These are phyloP conservation scores for Glutinoglossum americanum DNA, from an alignment of 495 filamentous ascomycete genomes.

Conservation along the genomic window DNA sequence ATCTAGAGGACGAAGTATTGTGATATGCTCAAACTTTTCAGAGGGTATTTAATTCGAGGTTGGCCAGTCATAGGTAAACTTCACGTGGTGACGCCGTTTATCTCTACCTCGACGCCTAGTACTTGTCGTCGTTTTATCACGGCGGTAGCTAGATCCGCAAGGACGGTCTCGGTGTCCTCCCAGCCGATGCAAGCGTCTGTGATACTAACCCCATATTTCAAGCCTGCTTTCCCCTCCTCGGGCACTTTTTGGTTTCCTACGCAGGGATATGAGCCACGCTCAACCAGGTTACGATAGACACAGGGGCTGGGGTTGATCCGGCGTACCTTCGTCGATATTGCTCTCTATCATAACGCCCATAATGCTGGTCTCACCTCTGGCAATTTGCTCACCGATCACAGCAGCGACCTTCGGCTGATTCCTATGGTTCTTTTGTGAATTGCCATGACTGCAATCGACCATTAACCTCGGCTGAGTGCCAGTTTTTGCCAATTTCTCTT, in stretches of 20 bases:
- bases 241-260: slow-evolving; percentile 81
- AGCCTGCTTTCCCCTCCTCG: slow-evolving; percentile 61
- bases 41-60: too few species aligned
- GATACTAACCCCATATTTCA: slow-evolving; percentile 92
- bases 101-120: slow-evolving; percentile 5
- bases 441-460: slow-evolving; percentile 97
- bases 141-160: slow-evolving; percentile 60
- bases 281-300: not conserved
- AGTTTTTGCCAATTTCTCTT: slow-evolving; percentile 41
- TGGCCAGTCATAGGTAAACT: not conserved
- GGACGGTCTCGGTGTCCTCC: slow-evolving; percentile 71
- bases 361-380: slow-evolving; percentile 62
- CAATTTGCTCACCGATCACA: slow-evolving; percentile 62
- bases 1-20: too few species aligned
- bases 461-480: slow-evolving; percentile 59
- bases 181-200: slow-evolving; percentile 94
- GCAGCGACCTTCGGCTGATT: slow-evolving; percentile 94
- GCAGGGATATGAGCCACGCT: slow-evolving; percentile 3
- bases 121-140: slow-evolving; percentile 45
- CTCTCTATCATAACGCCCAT: slow-evolving; percentile 99
- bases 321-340: slow-evolving; percentile 74
- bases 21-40: too few species aligned
- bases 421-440: slow-evolving; percentile 87
- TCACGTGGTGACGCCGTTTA: not conserved
- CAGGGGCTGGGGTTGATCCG: slow-evolving; percentile 1